phyloP scores from a whole-genome alignment of 768 basidiomycete species.

The Vararia minispora region DNA sequence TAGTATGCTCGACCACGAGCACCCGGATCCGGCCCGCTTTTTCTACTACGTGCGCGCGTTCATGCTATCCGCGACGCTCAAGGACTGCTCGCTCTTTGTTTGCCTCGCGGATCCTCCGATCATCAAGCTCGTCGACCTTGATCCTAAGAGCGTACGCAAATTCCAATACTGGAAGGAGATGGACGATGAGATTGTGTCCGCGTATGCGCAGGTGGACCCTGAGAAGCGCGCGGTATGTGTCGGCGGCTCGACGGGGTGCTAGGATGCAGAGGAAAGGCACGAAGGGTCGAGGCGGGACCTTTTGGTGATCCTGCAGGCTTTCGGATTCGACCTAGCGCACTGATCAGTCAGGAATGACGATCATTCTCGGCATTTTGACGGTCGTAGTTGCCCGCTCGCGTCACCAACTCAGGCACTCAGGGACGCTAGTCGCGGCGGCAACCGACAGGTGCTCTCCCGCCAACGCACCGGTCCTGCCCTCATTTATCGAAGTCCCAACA shows the following conservation, averaged over 20 bases:
- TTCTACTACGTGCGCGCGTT: constrained; percentile 63
- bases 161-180: constrained; percentile 62
- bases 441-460: too few relatives aligned
- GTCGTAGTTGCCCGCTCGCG: too few relatives aligned
- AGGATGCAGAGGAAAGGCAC: too few relatives aligned
- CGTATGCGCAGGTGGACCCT: constrained; percentile 22
- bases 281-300: too few relatives aligned
- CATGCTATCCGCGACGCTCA: constrained; percentile 87
- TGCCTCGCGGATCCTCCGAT: constrained; percentile 24
- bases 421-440: too few relatives aligned
- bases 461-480: too few relatives aligned
- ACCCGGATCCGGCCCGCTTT: constrained; percentile 32
- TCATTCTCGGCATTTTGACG: too few relatives aligned
- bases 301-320: too few relatives aligned
- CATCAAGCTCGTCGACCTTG: constrained; percentile 77
- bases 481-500: too few relatives aligned
- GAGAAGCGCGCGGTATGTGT: constrained; percentile 5
- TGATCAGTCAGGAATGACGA: too few relatives aligned
- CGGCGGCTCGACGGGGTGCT: constrained; percentile 3
- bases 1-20: constrained; percentile 24
- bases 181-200: constrained; percentile 53
- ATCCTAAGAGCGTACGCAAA: constrained; percentile 60
- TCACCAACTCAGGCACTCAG: too few relatives aligned
- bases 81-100: constrained; percentile 82
- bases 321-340: too few relatives aligned